phyloP scores from a whole-genome alignment of 2,329 filamentous ascomycete species.

The Nothomitra cinnamomea region DNA sequence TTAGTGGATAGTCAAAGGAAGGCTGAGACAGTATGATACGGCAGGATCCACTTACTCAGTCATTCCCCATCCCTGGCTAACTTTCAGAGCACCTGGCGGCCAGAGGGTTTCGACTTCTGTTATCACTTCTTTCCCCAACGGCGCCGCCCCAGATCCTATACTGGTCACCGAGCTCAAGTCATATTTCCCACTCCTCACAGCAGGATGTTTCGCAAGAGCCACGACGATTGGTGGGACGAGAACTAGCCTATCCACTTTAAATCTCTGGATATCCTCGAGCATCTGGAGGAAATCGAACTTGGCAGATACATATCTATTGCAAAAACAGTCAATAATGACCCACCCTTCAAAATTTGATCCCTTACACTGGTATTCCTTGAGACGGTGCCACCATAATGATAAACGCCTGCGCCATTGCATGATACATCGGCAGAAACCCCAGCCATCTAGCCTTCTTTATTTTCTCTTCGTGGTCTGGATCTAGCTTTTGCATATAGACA shows the following conservation, averaged over 20 bases:
- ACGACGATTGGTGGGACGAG: slow-evolving; percentile 64
- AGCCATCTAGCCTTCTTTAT: slow-evolving; percentile 23
- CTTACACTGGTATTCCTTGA: slow-evolving; percentile 48
- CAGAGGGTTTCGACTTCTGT: slow-evolving; percentile 33
- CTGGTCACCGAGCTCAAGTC: slow-evolving; percentile 49
- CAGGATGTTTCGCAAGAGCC: slow-evolving; percentile 53
- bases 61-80: slow-evolving; percentile 72
- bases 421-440: slow-evolving; percentile 62
- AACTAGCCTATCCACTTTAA: slow-evolving; percentile 47
- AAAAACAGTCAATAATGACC: no score
- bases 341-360: slow-evolving; percentile 48
- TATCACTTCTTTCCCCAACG: slow-evolving; percentile 39
- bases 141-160: slow-evolving; percentile 52
- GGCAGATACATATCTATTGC: background rate
- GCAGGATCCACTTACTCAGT: slow-evolving; percentile 25
- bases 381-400: slow-evolving; percentile 44
- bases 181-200: slow-evolving; percentile 35
- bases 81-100: slow-evolving; percentile 14
- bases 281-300: slow-evolving; percentile 49
- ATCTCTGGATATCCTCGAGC: slow-evolving; percentile 49
- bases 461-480: slow-evolving; percentile 32
- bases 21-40: no score
- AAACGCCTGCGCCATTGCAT: slow-evolving; percentile 55
- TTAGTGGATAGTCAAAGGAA: background rate
- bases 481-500: slow-evolving; percentile 27